phyloP scores from a whole-genome alignment of 305 asterid genomes.

The Fraxinus nigra region DNA sequence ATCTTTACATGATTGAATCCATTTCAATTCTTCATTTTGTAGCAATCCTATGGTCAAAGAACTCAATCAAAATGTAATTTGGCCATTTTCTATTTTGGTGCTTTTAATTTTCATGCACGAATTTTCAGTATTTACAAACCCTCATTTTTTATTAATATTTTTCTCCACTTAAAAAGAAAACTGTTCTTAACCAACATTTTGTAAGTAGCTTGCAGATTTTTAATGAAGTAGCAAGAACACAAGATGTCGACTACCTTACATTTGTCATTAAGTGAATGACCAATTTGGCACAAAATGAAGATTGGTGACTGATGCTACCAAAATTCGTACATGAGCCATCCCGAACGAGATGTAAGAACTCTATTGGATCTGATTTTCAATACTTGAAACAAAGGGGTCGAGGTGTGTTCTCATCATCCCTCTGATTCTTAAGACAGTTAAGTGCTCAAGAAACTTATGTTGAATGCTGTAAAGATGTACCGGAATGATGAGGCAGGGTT shows the following conservation, averaged over 20 bases:
- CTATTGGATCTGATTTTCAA: too few relatives aligned
- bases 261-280: too few relatives aligned
- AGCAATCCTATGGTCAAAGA: not conserved
- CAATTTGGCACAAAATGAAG: too few relatives aligned
- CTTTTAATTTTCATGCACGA: not conserved
- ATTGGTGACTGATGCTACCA: too few relatives aligned
- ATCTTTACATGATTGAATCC: not conserved
- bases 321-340: too few relatives aligned
- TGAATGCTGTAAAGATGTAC: too few relatives aligned
- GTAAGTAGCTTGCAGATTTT: not conserved
- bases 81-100: not conserved
- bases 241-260: not conserved
- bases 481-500: too few relatives aligned
- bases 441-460: too few relatives aligned
- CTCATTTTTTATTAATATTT: not conserved
- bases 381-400: too few relatives aligned
- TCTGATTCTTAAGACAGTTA: too few relatives aligned
- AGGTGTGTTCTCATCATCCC: too few relatives aligned
- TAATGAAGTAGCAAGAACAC: not conserved
- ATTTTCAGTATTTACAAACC: not conserved
- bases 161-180: not conserved
- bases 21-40: not conserved
- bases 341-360: too few relatives aligned
- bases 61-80: not conserved
- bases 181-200: not conserved